Percentiles rank a stretch among this genome's conserved stretches.
phyloP scores from a whole-genome alignment of 371 early-diverging fungal genomes.

The Catenaria anguillulae region DNA sequence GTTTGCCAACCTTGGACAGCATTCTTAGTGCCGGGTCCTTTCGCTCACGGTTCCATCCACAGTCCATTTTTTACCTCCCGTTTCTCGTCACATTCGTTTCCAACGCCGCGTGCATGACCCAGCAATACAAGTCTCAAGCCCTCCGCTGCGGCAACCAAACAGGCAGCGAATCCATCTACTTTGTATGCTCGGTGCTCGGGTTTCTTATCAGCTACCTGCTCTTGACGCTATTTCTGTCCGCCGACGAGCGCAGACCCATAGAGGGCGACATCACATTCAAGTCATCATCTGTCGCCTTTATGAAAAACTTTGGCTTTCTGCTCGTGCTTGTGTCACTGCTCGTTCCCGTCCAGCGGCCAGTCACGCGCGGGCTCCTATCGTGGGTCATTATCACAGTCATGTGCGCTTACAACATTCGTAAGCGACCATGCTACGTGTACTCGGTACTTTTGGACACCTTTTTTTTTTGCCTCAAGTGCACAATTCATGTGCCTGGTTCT shows the following conservation, averaged over 20 bases:
- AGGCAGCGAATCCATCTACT: background rate
- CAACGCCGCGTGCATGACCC: background rate
- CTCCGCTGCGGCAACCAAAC: slow-evolving; percentile 1
- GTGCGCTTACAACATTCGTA: slow-evolving; percentile 6
- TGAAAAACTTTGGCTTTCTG: slow-evolving; percentile 10
- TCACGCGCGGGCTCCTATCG: slow-evolving; percentile 6
- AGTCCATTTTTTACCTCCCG: background rate
- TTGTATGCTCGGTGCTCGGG: slow-evolving; percentile 5
- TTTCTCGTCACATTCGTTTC: slow-evolving; percentile 4
- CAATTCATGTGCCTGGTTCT: background rate
- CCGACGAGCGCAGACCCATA: slow-evolving; percentile 1
- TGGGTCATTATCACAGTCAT: slow-evolving; percentile 5
- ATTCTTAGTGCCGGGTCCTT: no score
- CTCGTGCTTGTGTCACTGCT: slow-evolving; percentile 3
- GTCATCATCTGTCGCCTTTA: slow-evolving; percentile 5
- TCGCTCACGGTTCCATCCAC: no score
- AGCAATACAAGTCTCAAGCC: background rate
- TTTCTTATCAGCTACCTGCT: slow-evolving; percentile 5
- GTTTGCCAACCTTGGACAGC: no score
- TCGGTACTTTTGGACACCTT: background rate
- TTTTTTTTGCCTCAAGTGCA: background rate
- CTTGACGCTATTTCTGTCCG: slow-evolving; percentile 6
- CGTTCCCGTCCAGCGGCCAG: background rate
- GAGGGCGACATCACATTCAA: slow-evolving; percentile 7
- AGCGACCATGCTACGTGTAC: slow-evolving; percentile 9